Evolutionary conservation across 2,329 filamentous ascomycete genomes (phyloP), one percentile per base, ranked within the genome.

Genomic region (Pyricularia sp.): DNA sequence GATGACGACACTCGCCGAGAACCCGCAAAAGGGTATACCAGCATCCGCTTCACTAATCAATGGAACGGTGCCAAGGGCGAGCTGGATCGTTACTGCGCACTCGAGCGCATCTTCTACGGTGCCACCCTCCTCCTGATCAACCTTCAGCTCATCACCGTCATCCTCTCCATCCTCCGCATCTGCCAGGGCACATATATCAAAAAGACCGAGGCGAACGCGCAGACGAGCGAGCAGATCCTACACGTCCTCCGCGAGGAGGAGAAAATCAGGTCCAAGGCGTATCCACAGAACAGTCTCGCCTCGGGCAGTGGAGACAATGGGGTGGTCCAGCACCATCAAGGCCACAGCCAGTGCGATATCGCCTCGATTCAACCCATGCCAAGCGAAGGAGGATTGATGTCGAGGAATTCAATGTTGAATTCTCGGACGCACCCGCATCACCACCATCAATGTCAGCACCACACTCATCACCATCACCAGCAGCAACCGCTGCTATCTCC

Each of bases 101-200:
- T 78, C 36, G 78, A 79, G 68, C 74, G 72, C 12, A 73, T 73
- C 2, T 79, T 75, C 66, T 81, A 76, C 68, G 74, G 73, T 68
- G 74, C 80, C 31, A 70, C 72, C 28, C 70, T 76, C 7, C 71
- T 69, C 17, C 69, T 79, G 4, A 70, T 79, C 76, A 80, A 70
- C 23, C 77, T 70, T 5, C n/a, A 30, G 70, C 72, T 77, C 67
- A 58, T 74, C 50, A 74, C 74, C 14, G 73, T 76, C 30, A 73
- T 75, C 2, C 70, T 77, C 30, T 75, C 75, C 6, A 71, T 75
- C 28, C 70, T 77, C 12, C 72, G 75, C 17, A 74, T 79, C 26
- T 74, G 73, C 64, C 74, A 79, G 58, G 72, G 70, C n/a, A 70
- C 72, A 20, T 76, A 77, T 70, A 73, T 70, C 31, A 73, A 71